These are phyloP conservation scores for Xerocomus cyaneibrunnescens DNA, from an alignment of 1,284 basidiomycete genomes.

Conservation along the genomic window DNA sequence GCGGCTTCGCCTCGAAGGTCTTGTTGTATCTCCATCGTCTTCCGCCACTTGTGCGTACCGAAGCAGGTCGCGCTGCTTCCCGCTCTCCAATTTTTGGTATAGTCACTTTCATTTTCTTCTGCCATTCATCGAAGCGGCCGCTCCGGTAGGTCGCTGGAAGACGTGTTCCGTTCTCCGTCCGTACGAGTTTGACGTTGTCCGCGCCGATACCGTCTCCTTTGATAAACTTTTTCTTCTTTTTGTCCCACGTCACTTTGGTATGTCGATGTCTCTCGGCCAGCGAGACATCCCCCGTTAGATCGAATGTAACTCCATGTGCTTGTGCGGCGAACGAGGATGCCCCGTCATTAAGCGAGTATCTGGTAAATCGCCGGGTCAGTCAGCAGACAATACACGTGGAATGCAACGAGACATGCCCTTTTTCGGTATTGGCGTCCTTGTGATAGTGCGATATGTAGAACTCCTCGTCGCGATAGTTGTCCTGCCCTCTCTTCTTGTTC, in stretches of 20 bases:
- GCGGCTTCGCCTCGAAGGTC: constrained; percentile 59
- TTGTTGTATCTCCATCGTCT: constrained; percentile 70
- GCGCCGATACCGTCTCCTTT: constrained; percentile 82
- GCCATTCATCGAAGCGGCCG: constrained; percentile 96
- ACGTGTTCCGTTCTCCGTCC: constrained; percentile 88
- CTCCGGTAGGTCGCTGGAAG: constrained; percentile 94
- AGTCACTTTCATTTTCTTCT: constrained; percentile 66
- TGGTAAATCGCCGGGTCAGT: constrained; percentile 32
- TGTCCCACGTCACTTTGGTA: constrained; percentile 81
- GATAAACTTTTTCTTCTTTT: constrained; percentile 95
- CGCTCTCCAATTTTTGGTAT: constrained; percentile 83
- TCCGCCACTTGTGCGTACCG: constrained; percentile 40
- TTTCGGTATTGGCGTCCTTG: constrained; percentile 82
- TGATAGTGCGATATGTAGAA: constrained; percentile 94
- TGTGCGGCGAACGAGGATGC: constrained; percentile 83
- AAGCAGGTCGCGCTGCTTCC: constrained; percentile 38
- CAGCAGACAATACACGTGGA: background rate
- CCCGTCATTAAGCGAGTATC: constrained; percentile 85
- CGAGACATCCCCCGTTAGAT: constrained; percentile 76
- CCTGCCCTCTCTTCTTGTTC: constrained; percentile 46
- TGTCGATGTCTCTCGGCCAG: constrained; percentile 63
- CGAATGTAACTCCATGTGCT: constrained; percentile 78
- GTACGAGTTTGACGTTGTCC: constrained; percentile 94
- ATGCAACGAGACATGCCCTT: constrained; percentile 60
- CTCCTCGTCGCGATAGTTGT: constrained; percentile 72